Conservation (phyloP, 2,329 filamentous ascomycete species). For the Diaporthe australafricana region DNA sequence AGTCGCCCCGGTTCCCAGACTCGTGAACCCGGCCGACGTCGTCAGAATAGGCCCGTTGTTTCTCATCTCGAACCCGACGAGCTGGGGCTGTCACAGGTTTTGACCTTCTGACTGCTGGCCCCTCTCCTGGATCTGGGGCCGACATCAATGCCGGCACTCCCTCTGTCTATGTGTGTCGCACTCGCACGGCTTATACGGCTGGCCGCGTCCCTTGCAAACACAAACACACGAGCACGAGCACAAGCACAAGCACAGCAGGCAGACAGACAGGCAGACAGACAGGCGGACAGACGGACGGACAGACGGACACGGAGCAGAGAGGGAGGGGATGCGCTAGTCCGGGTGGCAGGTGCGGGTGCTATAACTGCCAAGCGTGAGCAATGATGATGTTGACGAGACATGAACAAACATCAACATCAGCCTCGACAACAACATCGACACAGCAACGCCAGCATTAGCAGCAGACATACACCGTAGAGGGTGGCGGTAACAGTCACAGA, state of each 20-base stretch:
- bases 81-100: constrained; percentile 20
- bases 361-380: background rate
- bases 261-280: too few relatives aligned
- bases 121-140: too few relatives aligned
- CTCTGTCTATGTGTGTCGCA: background rate
- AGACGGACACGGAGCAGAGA: background rate
- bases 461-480: background rate
- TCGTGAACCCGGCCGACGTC: constrained; percentile 22
- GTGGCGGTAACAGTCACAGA: background rate
- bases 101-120: constrained; percentile 4
- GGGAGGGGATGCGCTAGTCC: too few relatives aligned
- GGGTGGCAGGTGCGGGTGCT: background rate
- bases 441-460: background rate
- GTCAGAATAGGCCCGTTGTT: constrained; percentile 25
- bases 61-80: background rate
- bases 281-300: too few relatives aligned
- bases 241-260: background rate
- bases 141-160: background rate
- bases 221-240: background rate
- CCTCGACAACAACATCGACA: background rate
- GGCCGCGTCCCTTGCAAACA: background rate
- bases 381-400: background rate
- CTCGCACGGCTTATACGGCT: constrained; percentile 9
- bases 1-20: constrained; percentile 10
- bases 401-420: background rate